A percentile compares a stretch with the other conserved stretches of the same genome.
Evolutionary conservation across 768 basidiomycete species (phyloP).

Genomic region (Russula griseocarnosa): DNA sequence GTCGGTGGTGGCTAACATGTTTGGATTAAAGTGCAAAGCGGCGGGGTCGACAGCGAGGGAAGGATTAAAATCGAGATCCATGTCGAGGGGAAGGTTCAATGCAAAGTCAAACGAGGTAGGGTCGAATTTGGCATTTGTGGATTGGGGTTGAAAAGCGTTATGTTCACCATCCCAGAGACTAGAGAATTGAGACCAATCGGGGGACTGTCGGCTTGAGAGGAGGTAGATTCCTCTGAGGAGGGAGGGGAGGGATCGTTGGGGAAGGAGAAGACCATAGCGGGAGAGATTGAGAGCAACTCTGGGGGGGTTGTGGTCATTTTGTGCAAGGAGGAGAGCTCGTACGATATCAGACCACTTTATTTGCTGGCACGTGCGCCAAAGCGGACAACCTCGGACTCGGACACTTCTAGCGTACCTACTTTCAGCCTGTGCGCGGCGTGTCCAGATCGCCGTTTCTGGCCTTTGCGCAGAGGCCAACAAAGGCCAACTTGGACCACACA

Average conservation of each 20-base stretch:
- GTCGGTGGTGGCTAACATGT: conserved; percentile 32
- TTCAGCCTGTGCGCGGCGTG: neutral
- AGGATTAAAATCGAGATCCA: conserved; percentile 62
- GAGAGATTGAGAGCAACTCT: neutral
- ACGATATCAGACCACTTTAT: conserved; percentile 12
- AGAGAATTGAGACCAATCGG: conserved; percentile 29
- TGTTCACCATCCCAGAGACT: conserved; percentile 22
- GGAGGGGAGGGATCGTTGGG: conserved; percentile 12
- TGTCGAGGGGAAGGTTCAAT: conserved; percentile 41
- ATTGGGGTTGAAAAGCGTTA: neutral
- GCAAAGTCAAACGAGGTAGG: conserved; percentile 38
- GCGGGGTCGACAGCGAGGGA: conserved; percentile 62
- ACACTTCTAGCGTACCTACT: no score
- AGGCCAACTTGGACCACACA: conserved; percentile 29
- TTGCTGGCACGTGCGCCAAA: neutral
- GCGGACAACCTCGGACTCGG: neutral
- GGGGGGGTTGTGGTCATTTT: no score
- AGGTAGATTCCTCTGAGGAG: conserved; percentile 20
- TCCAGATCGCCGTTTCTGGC: conserved; percentile 22
- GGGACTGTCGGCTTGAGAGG: conserved; percentile 25
- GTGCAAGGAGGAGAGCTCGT: neutral
- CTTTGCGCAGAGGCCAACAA: neutral
- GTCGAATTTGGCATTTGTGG: conserved; percentile 20
- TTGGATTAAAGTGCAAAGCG: conserved; percentile 49
- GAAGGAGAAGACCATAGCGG: conserved; percentile 11